Conservation (phyloP, 139 green algal species). For the Volvox reticuliferus region DNA sequence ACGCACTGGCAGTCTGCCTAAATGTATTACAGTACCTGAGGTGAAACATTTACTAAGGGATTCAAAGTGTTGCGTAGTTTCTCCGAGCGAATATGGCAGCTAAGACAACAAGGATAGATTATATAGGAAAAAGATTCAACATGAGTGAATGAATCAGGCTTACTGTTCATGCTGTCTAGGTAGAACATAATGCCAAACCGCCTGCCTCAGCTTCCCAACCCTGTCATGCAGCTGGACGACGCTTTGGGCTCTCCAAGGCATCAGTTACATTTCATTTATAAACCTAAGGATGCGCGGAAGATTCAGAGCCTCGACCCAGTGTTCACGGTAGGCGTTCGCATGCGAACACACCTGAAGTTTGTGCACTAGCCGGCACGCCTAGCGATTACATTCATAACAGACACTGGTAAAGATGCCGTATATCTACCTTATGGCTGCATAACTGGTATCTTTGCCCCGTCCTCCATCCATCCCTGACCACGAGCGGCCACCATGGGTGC, state of each 20-base stretch:
- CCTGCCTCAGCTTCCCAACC: conserved; percentile 6
- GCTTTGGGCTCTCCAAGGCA: not conserved
- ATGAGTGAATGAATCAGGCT: not conserved
- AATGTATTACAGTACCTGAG: no score
- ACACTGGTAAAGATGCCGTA: no score
- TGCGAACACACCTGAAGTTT: not conserved
- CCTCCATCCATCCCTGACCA: no score
- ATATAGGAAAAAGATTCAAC: not conserved
- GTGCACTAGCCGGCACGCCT: no score
- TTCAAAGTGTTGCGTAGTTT: conserved; percentile 14
- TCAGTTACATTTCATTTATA: not conserved
- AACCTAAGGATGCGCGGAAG: conserved; percentile 11
- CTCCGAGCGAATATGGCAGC: not conserved
- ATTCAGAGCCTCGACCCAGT: conserved; percentile 16
- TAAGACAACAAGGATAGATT: not conserved
- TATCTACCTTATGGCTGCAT: no score
- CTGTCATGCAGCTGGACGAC: not conserved
- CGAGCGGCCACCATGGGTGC: no score
- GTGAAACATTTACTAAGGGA: not conserved
- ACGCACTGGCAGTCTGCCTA: no score
- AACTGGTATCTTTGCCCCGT: no score
- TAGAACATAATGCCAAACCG: conserved; percentile 13
- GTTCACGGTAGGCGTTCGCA: conserved; percentile 6
- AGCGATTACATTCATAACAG: no score
- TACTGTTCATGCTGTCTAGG: not conserved